Evolutionary conservation across 768 basidiomycete genomes (phyloP).

Genomic region (Gelatoporia subvermispora): DNA sequence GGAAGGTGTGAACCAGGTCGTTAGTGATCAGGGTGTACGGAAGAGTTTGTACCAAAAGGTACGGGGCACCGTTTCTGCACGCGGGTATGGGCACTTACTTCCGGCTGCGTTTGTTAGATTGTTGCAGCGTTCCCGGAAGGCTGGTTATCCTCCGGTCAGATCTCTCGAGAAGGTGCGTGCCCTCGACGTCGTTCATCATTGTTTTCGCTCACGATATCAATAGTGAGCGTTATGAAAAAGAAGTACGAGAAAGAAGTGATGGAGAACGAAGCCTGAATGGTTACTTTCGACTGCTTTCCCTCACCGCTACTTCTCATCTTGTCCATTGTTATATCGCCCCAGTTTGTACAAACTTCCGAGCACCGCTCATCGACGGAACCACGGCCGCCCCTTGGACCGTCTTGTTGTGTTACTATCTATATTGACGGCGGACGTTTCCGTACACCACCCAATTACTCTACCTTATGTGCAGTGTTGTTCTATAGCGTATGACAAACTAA

Average conservation of each 20-base stretch:
- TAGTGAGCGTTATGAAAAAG: constrained; percentile 87
- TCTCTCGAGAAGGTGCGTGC: constrained; percentile 75
- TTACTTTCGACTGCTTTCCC: background rate
- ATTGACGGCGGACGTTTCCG: no score
- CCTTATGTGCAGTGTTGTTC: no score
- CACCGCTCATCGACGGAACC: no score
- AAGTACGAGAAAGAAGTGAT: constrained; percentile 66
- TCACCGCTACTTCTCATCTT: background rate
- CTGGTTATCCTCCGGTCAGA: constrained; percentile 84
- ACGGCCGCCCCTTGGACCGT: no score
- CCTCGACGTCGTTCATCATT: background rate
- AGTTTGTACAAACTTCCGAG: no score
- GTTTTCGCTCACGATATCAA: background rate
- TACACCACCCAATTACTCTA: no score
- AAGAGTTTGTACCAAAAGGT: constrained; percentile 82
- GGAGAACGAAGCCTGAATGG: constrained; percentile 44
- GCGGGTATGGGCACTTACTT: background rate
- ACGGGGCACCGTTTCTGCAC: constrained; percentile 6
- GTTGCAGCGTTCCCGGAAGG: constrained; percentile 77
- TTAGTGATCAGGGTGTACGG: constrained; percentile 77
- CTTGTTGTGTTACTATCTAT: no score
- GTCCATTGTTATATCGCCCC: background rate
- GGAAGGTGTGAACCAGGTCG: constrained; percentile 64
- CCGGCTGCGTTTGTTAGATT: constrained; percentile 38
- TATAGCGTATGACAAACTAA: no score